Base-by-base conservation (phyloP, 2,329 filamentous ascomycete genomes). In the Grosmannia serpens region DNA sequence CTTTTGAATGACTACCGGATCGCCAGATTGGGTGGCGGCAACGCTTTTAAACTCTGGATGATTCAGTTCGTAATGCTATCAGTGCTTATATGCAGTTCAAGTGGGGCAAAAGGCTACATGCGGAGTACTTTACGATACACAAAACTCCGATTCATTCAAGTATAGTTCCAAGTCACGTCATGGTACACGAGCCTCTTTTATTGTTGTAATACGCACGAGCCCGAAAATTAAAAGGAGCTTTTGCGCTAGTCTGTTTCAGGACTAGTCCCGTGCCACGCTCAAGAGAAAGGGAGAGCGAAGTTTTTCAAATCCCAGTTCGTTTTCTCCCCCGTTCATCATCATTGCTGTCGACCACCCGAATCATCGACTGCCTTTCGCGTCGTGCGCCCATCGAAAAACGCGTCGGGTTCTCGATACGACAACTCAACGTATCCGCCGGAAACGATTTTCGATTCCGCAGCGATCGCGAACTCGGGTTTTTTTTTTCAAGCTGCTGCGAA, bases 371-470 rank as follows among this genome's bases (percentile, higher is more conserved):
- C 20, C 47, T 41, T 20, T 46, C 53, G 58, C 59, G 59, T 55
- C 56, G 55, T 27, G 50, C 51, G 75, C 73, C 74, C 73, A 79
- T 76, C 75, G 73, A 70, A 72, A 74, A 75, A 75, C 80, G 79
- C 76, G 77, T 77, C 78, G 73, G 72, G 73, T 75, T 74, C 74
- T 73, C 71, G 71, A 47, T 47, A 15, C 58, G 51, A 31, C 38
- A 41, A 49, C 57, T 52, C 29, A 10, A 8, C 17, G 13, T 13
- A 17, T 46, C 17, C 13, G 9, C 44, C 27, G n/a, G 15, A 31
- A 33, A 7, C 50, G 50, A 53, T 52, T 52, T 56, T 57, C 56
- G 55, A 53, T 31, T 31, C 31, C 24, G 31, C 41, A 31, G 33
- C 38, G 50, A 35, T 13, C 41, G 55, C 50, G 44, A 53, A 17